These are phyloP conservation scores for Pythium angustatum DNA, from an alignment of 352 stramenopile species.

Conservation along the genomic window DNA sequence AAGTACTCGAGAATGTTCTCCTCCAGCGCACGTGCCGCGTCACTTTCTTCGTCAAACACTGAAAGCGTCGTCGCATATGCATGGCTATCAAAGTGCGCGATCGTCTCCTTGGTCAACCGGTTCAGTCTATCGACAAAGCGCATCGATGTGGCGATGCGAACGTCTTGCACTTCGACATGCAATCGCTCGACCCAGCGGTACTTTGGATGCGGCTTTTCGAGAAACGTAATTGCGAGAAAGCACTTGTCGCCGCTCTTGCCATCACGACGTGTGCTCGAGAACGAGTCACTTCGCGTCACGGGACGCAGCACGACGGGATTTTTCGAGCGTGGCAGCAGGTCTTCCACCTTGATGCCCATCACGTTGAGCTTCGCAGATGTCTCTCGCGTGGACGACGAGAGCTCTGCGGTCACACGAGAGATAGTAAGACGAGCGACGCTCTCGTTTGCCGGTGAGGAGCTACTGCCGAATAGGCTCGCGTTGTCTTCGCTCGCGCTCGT, in stretches of 20 bases:
- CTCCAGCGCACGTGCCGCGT: conserved; percentile 24
- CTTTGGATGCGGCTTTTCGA: conserved; percentile 68
- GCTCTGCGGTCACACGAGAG: conserved; percentile 60
- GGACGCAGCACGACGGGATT: conserved; percentile 68
- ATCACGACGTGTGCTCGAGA: conserved; percentile 6
- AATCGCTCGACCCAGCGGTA: conserved; percentile 71
- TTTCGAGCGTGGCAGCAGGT: conserved; percentile 63
- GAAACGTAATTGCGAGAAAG: conserved; percentile 71
- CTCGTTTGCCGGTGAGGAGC: conserved; percentile 31
- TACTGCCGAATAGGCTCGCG: conserved; percentile 29
- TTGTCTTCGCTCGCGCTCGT: conserved; percentile 8
- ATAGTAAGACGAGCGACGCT: conserved; percentile 69
- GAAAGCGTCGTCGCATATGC: conserved; percentile 53
- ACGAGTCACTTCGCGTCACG: conserved; percentile 29
- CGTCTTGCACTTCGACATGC: conserved; percentile 60
- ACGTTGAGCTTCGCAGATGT: conserved; percentile 66
- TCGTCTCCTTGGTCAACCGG: conserved; percentile 55
- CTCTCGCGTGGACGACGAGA: conserved; percentile 38
- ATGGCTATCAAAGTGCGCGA: conserved; percentile 67
- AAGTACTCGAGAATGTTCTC: conserved; percentile 75
- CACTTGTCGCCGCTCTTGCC: conserved; percentile 34
- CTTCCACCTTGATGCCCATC: conserved; percentile 75
- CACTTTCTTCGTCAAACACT: conserved; percentile 33
- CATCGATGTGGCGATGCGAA: conserved; percentile 78
- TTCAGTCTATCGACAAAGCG: conserved; percentile 75